Evolutionary conservation across 2,329 filamentous ascomycete species (phyloP).

Genomic region (Aspergillus aculeatinus): DNA sequence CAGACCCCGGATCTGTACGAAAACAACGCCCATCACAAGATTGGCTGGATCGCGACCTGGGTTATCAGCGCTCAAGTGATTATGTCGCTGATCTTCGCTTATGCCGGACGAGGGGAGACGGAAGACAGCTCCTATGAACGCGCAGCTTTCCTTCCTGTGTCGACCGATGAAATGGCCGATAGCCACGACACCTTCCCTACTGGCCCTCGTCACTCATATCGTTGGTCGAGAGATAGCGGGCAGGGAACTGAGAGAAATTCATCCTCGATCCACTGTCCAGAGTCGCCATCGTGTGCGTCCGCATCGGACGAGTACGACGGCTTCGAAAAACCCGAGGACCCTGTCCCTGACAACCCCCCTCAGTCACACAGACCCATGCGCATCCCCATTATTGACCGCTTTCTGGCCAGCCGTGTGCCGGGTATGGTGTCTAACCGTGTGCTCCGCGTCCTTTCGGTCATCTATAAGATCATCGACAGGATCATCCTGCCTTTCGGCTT

Average conservation of each 20-base stretch:
- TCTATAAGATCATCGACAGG: constrained; percentile 71
- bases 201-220: constrained; percentile 45
- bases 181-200: constrained; percentile 48
- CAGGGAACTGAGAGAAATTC: constrained; percentile 72
- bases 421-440: constrained; percentile 56
- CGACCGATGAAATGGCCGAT: constrained; percentile 55
- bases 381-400: constrained; percentile 49
- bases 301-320: constrained; percentile 50
- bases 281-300: constrained; percentile 58
- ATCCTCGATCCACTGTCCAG: constrained; percentile 65
- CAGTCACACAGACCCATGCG: constrained; percentile 44
- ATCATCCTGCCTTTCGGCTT: constrained; percentile 77
- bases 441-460: constrained; percentile 58
- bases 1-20: constrained; percentile 23
- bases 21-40: constrained; percentile 26
- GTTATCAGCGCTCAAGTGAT: constrained; percentile 68
- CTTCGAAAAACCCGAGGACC: constrained; percentile 47
- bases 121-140: constrained; percentile 47
- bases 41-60: constrained; percentile 71
- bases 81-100: constrained; percentile 64
- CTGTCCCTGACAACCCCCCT: constrained; percentile 43
- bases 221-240: constrained; percentile 69
- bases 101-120: constrained; percentile 51
- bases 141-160: constrained; percentile 63
- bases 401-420: constrained; percentile 56